Base-by-base conservation (phyloP, 1,284 basidiomycete species). In the Fistulinella cinereoalba region DNA sequence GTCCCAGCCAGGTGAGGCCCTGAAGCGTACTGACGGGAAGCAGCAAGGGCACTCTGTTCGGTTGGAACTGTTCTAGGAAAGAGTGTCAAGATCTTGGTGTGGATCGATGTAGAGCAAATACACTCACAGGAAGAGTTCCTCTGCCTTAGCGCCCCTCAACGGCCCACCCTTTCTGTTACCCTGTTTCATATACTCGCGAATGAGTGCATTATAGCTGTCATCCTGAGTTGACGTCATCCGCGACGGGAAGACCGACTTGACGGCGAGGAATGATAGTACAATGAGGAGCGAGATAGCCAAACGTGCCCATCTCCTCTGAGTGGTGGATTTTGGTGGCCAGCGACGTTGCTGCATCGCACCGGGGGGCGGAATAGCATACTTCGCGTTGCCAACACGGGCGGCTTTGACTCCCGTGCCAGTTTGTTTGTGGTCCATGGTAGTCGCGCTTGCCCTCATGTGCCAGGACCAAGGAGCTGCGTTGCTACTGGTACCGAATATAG, bases 1-100 rank as follows among this genome's bases (percentile, higher is more conserved):
- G 75, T 73, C 39, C 79, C 79, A 0, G 80, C 80, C 37, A 77
- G 55, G 52, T 82, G 80, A 9, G 80, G 78, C 51, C 70, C 69
- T 15, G 68, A 68, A 9, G 77, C 69, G 53, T 71, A 80, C 41
- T 56, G 60, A 41, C 73, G 71, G 38, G 75, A 80, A 12, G 71
- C 67, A 43, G 59, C 58, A 13, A 74, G 60, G 15, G 78, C 77
- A 48, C 71, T 76, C 37, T 67, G 66, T 25, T 69, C 60, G 43
- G 74, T 69, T 1, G 80, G 80, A 38, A 79, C 62, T 8, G 73
- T 69, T 56, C 79, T 81, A 43, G 28, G 3, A 4, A 52, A 39
- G 43, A 18, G 11, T 6, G 10, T 16, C 21, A 37, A 15, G 18
- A 16, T 32, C 11, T 10, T 32, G 16, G 37, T 12, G 15, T 19